phyloP scores from a whole-genome alignment of 2,329 filamentous ascomycete genomes.

The Sporothrix brasiliensis region DNA sequence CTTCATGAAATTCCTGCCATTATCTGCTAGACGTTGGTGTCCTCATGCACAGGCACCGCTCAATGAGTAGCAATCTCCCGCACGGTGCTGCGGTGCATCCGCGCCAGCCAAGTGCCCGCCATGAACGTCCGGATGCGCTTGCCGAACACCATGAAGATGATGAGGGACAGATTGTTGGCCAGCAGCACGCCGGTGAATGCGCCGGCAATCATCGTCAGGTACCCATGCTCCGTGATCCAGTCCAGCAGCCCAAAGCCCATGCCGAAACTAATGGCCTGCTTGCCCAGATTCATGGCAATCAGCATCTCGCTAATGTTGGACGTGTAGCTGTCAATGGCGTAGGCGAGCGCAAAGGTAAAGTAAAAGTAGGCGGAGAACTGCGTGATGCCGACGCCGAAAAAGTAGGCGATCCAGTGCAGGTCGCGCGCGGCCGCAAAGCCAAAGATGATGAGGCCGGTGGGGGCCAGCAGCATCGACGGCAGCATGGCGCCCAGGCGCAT shows the following conservation, averaged over 20 bases:
- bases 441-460: slow-evolving; percentile 50
- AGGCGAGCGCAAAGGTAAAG: slow-evolving; percentile 62
- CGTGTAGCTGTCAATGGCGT: slow-evolving; percentile 62
- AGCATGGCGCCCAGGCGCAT: slow-evolving; percentile 50
- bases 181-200: slow-evolving; percentile 54
- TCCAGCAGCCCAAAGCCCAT: slow-evolving; percentile 55
- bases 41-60: slow-evolving; percentile 38
- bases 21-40: too few species aligned
- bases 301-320: slow-evolving; percentile 65
- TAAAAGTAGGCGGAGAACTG: slow-evolving; percentile 58
- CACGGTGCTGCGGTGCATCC: slow-evolving; percentile 46
- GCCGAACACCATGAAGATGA: slow-evolving; percentile 56
- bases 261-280: slow-evolving; percentile 59
- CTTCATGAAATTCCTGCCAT: not conserved
- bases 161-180: slow-evolving; percentile 52
- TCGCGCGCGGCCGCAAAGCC: slow-evolving; percentile 46
- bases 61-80: slow-evolving; percentile 32
- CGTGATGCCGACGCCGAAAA: slow-evolving; percentile 53
- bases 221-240: slow-evolving; percentile 55
- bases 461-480: slow-evolving; percentile 46
- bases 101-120: slow-evolving; percentile 52
- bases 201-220: slow-evolving; percentile 55
- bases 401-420: slow-evolving; percentile 53
- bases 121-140: slow-evolving; percentile 54
- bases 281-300: slow-evolving; percentile 61